These are phyloP conservation scores for Pelargonium australe DNA, from an alignment of 441 rosid species.

Conservation along the genomic window DNA sequence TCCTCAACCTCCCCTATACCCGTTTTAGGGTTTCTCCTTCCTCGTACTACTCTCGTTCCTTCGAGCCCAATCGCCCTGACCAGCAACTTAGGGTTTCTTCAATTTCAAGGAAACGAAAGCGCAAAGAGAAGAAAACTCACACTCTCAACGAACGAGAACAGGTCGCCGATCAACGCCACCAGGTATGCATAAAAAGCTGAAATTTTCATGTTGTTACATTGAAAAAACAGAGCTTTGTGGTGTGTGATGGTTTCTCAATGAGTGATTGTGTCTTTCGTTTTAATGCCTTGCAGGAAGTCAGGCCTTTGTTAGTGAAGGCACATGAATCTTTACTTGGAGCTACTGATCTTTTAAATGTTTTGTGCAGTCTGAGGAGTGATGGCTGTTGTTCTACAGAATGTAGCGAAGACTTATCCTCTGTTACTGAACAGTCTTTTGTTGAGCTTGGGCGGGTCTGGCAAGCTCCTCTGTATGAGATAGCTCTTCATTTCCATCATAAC, in stretches of 20 bases:
- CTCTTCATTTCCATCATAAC: conserved; percentile 34
- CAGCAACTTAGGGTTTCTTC: conserved; percentile 18
- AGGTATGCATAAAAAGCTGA: conserved; percentile 26
- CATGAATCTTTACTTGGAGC: conserved; percentile 42
- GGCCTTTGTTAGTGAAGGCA: conserved; percentile 44
- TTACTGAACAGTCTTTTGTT: conserved; percentile 35
- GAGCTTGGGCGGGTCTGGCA: conserved; percentile 78
- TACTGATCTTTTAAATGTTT: conserved; percentile 35
- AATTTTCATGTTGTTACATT: conserved; percentile 1
- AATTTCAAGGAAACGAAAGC: conserved; percentile 49
- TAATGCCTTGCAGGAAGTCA: conserved; percentile 36
- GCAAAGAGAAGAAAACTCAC: conserved; percentile 37
- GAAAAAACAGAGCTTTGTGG: conserved; percentile 7
- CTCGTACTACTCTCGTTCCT: conserved; percentile 66
- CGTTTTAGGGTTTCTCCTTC: conserved; percentile 55
- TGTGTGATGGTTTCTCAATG: neutral
- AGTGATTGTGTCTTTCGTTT: too few relatives aligned
- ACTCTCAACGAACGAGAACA: conserved; percentile 49
- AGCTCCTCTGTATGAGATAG: conserved; percentile 70
- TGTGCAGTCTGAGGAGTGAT: conserved; percentile 36
- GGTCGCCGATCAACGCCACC: conserved; percentile 64
- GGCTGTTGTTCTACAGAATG: conserved; percentile 23
- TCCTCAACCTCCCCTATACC: conserved; percentile 51
- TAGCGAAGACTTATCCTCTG: conserved; percentile 6
- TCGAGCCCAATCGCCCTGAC: conserved; percentile 29